Percentiles rank a stretch among this genome's conserved stretches.
Evolutionary conservation across 2,329 filamentous ascomycete species (phyloP).

Genomic region (Atkinsonella hypoxylon): DNA sequence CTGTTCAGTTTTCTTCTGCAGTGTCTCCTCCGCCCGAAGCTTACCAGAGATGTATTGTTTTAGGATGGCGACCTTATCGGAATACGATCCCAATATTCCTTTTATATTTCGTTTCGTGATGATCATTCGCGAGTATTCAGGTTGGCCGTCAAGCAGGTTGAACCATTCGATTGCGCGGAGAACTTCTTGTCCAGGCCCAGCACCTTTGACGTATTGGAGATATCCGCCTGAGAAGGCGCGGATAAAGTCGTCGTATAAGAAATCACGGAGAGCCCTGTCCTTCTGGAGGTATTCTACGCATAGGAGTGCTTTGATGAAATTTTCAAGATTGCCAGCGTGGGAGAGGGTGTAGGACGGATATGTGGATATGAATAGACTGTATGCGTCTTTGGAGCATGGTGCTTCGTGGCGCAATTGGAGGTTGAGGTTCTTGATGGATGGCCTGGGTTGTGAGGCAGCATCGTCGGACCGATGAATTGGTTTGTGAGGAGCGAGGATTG

Average conservation of each 20-base stretch:
- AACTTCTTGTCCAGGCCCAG: constrained; percentile 14
- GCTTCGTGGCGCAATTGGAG: background rate
- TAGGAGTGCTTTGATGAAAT: constrained; percentile 34
- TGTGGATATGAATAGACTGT: constrained; percentile 24
- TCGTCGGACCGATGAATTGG: background rate
- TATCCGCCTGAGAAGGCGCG: constrained; percentile 30
- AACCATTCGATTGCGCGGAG: constrained; percentile 32
- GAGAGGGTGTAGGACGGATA: constrained; percentile 33
- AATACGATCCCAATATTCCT: constrained; percentile 22
- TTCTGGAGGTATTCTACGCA: constrained; percentile 28
- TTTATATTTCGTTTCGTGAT: constrained; percentile 25
- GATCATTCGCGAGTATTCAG: constrained; percentile 20
- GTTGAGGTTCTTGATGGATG: background rate
- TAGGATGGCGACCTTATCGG: constrained; percentile 17
- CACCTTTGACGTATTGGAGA: constrained; percentile 24
- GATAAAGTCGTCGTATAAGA: constrained; percentile 42
- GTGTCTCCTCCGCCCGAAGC: background rate
- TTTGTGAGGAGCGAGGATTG: background rate
- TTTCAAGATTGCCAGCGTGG: constrained; percentile 24
- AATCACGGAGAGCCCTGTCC: constrained; percentile 24
- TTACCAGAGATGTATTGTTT: constrained; percentile 1
- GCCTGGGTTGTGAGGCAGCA: background rate
- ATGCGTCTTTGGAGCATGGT: constrained; percentile 9
- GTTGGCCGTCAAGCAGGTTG: constrained; percentile 17
- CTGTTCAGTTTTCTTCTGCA: background rate